A percentile compares a stretch with the other conserved stretches of the same genome.
These are phyloP conservation scores for Pestalotiopsis fici DNA, from an alignment of 2,329 filamentous ascomycete species.

Conservation along the genomic window DNA sequence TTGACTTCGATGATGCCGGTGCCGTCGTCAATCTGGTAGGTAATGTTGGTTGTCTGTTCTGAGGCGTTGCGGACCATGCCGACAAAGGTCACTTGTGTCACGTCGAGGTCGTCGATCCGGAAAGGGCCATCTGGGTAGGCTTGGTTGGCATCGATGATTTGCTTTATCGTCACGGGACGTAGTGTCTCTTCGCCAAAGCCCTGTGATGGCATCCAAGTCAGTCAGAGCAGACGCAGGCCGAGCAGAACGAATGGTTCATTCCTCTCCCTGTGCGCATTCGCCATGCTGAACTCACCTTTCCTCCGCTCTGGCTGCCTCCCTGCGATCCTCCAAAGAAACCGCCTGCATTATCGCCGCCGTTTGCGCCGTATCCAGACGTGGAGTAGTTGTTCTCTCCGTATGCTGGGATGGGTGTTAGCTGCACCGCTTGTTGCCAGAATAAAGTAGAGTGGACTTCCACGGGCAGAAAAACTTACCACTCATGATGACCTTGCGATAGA, in stretches of 20 bases:
- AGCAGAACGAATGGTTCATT: not conserved
- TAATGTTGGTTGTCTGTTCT: conserved; percentile 86
- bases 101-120: conserved; percentile 75
- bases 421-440: not conserved
- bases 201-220: conserved; percentile 29
- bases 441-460: not conserved
- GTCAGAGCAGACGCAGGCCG: not conserved
- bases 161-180: conserved; percentile 93
- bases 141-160: conserved; percentile 81
- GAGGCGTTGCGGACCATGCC: conserved; percentile 88
- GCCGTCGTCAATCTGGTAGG: conserved; percentile 92
- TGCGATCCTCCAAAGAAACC: conserved; percentile 62
- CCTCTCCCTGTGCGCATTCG: not conserved
- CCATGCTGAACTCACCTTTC: conserved; percentile 22
- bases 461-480: not conserved
- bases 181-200: conserved; percentile 80
- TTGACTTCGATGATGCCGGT: conserved; percentile 91
- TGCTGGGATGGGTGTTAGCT: not conserved
- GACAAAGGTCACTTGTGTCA: conserved; percentile 80
- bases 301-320: conserved; percentile 51
- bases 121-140: conserved; percentile 74
- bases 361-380: conserved; percentile 5
- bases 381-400: conserved; percentile 8
- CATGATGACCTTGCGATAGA: not conserved
- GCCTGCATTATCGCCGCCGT: conserved; percentile 59